Base-by-base conservation (phyloP, 306 rosid genomes). In the Pyrus communis region DNA sequence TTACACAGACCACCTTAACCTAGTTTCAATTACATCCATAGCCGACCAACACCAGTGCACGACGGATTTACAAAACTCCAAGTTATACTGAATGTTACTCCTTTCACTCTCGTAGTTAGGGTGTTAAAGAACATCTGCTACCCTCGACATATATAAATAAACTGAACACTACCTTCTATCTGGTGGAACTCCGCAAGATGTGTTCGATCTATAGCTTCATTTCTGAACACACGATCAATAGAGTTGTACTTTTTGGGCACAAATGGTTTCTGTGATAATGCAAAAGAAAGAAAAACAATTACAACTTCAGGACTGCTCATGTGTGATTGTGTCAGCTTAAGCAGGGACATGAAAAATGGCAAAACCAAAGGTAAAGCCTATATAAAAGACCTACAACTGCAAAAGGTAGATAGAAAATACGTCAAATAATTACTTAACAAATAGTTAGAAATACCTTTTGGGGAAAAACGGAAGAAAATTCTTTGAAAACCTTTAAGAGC, bases 141-240 rank as follows among this genome's bases (percentile, higher is more conserved):
- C 3, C 21, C 21, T 15, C 1, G 0, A 17, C 19, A 51, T 51
- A 15, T 2, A 51, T 15, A 15, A 40, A 60, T 11, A 74, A 85
- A 79, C 58, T 66, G 45, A 69, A 30, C 35, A 35, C 51, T 84
- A 95, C 98, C 98, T 95, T 95, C 98, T 35, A 95, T 95, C 84
- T 95, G 98, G 86, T 92, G 98, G 85, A 95, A 95, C 83, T 95
- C 98, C 8, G 98, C 97, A 77, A 95, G 98, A 86, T 95, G 98
- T 33, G 98, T 95, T 57, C 99, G 88, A 85, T 95, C 99, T 9
- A 95, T 97, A 4, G 99, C 99, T 81, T 95, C 99, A 82, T 95
- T 95, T 82, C 99, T 88, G 85, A 95, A 95, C 9, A 95, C 99
- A 28, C 99, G 97, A 74, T 95, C 97, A 63, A 95, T 95, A 33